Evolutionary conservation across 192 early-diverging fungal genomes (phyloP).

Genomic region (Entomortierella lignicola): DNA sequence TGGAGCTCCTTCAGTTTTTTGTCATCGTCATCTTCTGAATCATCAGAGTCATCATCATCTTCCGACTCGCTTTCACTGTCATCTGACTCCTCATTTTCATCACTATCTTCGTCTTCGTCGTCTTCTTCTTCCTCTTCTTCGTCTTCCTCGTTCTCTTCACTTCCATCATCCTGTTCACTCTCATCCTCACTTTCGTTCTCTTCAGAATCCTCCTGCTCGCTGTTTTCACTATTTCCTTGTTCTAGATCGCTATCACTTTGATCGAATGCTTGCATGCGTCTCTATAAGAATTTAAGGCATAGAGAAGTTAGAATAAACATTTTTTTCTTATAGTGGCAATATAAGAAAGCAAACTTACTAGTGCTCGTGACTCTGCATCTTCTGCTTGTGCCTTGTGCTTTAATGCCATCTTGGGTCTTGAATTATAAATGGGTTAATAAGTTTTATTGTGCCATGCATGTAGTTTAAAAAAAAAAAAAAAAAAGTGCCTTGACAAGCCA

Average conservation of each 20-base stretch:
- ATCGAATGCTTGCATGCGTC: constrained; percentile 46
- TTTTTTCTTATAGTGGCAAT: not conserved
- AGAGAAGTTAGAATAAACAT: too few relatives aligned
- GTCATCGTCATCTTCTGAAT: constrained; percentile 58
- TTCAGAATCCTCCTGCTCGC: constrained; percentile 16
- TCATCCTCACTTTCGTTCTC: constrained; percentile 8
- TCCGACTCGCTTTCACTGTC: constrained; percentile 29
- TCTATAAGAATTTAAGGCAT: constrained; percentile 9
- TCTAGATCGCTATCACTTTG: constrained; percentile 50
- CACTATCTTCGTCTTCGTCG: constrained; percentile 14
- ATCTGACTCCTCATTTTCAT: constrained; percentile 16
- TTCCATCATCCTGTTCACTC: not conserved
- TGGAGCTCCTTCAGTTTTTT: constrained; percentile 65
- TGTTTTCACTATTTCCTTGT: constrained; percentile 10
- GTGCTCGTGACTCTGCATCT: constrained; percentile 14
- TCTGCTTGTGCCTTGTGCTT: constrained; percentile 16
- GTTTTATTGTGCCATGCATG: not conserved
- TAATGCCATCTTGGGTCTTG: constrained; percentile 20
- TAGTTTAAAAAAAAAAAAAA: not conserved
- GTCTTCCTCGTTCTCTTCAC: constrained; percentile 10
- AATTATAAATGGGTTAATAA: constrained; percentile 3
- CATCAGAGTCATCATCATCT: constrained; percentile 45
- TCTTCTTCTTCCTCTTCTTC: constrained; percentile 29
- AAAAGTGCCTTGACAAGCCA: constrained; percentile 12
- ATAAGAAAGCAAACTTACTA: constrained; percentile 12